Base-by-base conservation (phyloP, 306 rosid genomes). In the Biancaea sappan region DNA sequence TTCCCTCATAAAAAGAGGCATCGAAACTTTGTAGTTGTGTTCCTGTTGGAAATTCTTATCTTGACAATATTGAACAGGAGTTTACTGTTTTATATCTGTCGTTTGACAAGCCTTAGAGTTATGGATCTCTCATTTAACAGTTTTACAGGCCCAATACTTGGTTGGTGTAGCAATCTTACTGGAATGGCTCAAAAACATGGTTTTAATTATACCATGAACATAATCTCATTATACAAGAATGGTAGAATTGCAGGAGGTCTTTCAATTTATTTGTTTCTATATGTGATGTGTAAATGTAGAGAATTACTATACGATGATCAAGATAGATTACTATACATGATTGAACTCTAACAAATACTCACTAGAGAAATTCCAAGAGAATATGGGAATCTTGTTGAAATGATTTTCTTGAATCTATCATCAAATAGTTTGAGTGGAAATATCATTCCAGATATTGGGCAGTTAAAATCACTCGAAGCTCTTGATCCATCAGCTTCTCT, bases 271-370 rank as follows among this genome's bases (percentile, higher is more conserved):
- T 18, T 13, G n/a, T 1, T 6, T 25, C 3, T 25, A 24, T 5
- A 3, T 11, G 21, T 68, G 21, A 41, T 14, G 6, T 25, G 22
- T 60, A 67, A 68, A n/a, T 15, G 62, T 1, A 41, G 4, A 34
- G 15, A 32, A 3, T 8, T 5, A 5, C 5, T 31, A 28, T 46
- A 15, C 19, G 14, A 3, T 2, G 34, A 16, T 47, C 5, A 0
- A 5, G 25, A 22, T 6, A 4, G 40, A 2, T 43, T 68, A 8
- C 28, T 68, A 0, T 43, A 60, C 14, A 69, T 14, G 11, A 69
- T 69, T 6, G 81, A 77, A 12, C 19, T 60, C 34, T 77, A 65
- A 1, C 41, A 50, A 77, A 69, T 28, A 4, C 8, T 77, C 3
- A 18, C 16, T 0, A 56, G 56, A 18, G 53, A 77, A 18, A 69